Evolutionary conservation across 1,139 yeast genomes (phyloP), one percentile per base, ranked within the genome.

Genomic region (Taphrina populina): DNA sequence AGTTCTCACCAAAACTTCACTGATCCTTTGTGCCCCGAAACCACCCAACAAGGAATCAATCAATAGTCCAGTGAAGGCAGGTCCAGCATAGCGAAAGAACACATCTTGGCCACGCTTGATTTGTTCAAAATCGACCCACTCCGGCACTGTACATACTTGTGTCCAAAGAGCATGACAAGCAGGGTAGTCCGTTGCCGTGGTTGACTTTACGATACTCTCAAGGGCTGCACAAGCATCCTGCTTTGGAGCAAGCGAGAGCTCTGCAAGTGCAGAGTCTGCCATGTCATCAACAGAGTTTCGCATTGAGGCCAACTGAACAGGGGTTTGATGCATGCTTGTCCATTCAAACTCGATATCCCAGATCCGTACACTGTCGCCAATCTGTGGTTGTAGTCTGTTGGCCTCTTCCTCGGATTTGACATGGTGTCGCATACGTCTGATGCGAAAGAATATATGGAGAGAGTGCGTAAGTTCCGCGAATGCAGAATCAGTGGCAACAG

Each of bases 111-210:
- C 57, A 2, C 57, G 44, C 20, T 36, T 15, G 30, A 52, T 52
- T 27, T 52, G 57, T 19, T 43, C 57, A 19, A 32, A 52, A 26
- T 52, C 57, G 23, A 52, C 57, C 57, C 57, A 52, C n/a, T 35
- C 46, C 7, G 57, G 57, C 30, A 52, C 57, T 10, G 37, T 36
- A 26, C 21, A 15, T 19, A 44, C 37, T 21, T 52, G 45, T 21
- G 36, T 13, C 43, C 39, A 36, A 13, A 52, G 24, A 26, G n/a
- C 23, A 21, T 37, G 39, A 26, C 54, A 49, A 4, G 33, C 35
- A 8, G 23, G 17, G 17, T 43, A 43, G 19, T 29, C 21, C 13
- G 40, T 15, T 15, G 27, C 32, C n/a, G 29, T 29, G 11, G 32
- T 36, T 10, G 46, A 39, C 8, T 19, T 8, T 10, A 49, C 26